Percentiles rank a stretch among this genome's conserved stretches.
Evolutionary conservation across 1,284 basidiomycete species (phyloP).

Genomic region (Moesziomyces sp.): DNA sequence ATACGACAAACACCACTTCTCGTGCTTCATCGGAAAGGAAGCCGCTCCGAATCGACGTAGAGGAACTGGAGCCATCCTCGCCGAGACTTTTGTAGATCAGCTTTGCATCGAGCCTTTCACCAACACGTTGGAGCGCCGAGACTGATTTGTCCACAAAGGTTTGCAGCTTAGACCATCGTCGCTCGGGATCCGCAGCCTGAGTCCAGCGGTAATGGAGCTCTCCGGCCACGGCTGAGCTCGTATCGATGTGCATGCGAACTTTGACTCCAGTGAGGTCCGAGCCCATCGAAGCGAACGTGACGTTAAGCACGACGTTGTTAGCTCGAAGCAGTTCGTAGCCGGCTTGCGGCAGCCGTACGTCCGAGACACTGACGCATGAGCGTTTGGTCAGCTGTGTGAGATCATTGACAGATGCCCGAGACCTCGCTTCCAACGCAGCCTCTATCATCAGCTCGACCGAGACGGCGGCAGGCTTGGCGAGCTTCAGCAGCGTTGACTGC

Average conservation of each 20-base stretch:
- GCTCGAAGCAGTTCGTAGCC: neutral
- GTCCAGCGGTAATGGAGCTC: slow-evolving; percentile 3
- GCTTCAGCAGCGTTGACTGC: slow-evolving; percentile 2
- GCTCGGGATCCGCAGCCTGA: neutral
- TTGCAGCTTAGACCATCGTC: slow-evolving; percentile 18
- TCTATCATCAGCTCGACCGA: slow-evolving; percentile 22
- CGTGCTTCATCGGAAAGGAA: neutral
- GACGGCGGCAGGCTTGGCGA: slow-evolving; percentile 1
- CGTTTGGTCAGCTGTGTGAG: neutral
- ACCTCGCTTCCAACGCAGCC: slow-evolving; percentile 7
- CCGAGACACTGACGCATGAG: neutral
- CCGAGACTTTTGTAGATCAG: slow-evolving; percentile 23
- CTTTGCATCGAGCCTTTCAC: slow-evolving; percentile 16
- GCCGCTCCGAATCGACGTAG: slow-evolving; percentile 9
- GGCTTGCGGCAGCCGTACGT: neutral
- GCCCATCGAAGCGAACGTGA: neutral
- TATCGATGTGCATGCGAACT: neutral
- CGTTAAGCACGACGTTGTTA: neutral
- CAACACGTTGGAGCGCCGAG: slow-evolving; percentile 5
- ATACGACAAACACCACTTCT: slow-evolving; percentile 13
- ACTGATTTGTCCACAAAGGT: slow-evolving; percentile 8
- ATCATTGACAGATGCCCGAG: neutral
- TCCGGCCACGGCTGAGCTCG: neutral
- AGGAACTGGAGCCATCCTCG: neutral
- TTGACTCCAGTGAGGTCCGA: neutral